Base-by-base conservation (phyloP, 106 monocot species). In the Acorus calamus region DNA sequence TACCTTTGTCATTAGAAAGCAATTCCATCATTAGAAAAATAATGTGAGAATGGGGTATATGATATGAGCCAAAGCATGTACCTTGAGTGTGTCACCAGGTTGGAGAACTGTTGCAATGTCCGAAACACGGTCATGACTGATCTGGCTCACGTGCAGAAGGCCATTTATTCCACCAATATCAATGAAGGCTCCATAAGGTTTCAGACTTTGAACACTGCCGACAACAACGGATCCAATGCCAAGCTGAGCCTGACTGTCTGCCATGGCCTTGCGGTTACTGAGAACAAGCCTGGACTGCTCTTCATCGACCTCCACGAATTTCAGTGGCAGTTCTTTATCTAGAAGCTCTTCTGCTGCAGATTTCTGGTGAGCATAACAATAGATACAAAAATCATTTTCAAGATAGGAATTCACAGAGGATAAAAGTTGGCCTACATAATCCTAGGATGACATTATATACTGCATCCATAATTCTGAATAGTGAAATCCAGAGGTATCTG, bases 91-190 rank as follows among this genome's bases (percentile, higher is more conserved):
- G 65, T 98, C 91, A 59, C 96, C 96, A 68, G 91, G 96, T 70
- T 87, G 91, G 55, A 98, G 66, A 11, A 98, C 85, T 28, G 91
- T 91, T 8, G 96, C 65, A 50, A 98, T 87, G 46, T 91, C 96
- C 14, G 96, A 75, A 8, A 98, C 83, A 59, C 85, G 81, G 69
- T 90, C 96, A 83, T 98, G 96, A 75, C 96, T 98, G 28, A 98
- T 98, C 69, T 98, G 96, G 84, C 91, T 98, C 44, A 98, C 87
- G 64, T 98, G 96, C n/a, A 98, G 87, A 56, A 98, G 91, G 42
- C 96, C 96, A 71, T 76, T 98, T 61, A 87, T 78, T 53, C 91
- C 96, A 47, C 91, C 91, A 71, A 91, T 88, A 56, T 98, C 91
- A 8, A 98, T 87, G 62, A 98, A 88, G 12, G 96, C 96, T 66